phyloP scores from a whole-genome alignment of 768 basidiomycete genomes.

The Podaxis rugospora region DNA sequence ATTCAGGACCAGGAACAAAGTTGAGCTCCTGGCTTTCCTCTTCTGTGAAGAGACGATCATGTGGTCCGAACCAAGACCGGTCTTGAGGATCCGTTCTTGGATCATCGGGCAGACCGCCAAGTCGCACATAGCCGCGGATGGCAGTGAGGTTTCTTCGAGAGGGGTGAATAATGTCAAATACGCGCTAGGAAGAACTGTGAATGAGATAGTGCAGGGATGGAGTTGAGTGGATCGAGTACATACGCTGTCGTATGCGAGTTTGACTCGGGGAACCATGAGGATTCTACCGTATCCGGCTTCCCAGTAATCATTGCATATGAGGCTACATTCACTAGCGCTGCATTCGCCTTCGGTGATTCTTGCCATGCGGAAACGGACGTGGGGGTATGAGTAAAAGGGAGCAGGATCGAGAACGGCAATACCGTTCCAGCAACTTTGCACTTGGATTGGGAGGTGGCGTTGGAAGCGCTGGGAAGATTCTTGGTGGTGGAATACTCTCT shows the following conservation, averaged over 20 bases:
- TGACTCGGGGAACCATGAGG: conserved; percentile 96
- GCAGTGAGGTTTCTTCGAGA: conserved; percentile 87
- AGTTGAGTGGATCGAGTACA: conserved; percentile 18
- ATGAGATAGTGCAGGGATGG: not conserved
- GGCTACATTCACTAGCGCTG: conserved; percentile 90
- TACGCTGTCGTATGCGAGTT: conserved; percentile 91
- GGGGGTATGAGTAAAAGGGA: conserved; percentile 89
- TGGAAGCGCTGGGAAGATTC: conserved; percentile 80
- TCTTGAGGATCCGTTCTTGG: conserved; percentile 97
- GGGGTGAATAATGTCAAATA: conserved; percentile 94
- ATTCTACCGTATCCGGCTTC: conserved; percentile 93
- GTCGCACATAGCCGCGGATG: conserved; percentile 86
- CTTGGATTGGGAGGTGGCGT: conserved; percentile 89
- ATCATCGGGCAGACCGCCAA: conserved; percentile 97
- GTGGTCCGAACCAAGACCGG: conserved; percentile 96
- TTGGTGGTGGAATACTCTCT: conserved; percentile 85
- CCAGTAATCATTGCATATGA: conserved; percentile 99
- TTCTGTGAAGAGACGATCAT: conserved; percentile 87
- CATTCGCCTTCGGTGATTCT: conserved; percentile 84
- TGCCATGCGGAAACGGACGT: conserved; percentile 96
- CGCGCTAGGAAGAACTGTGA: conserved; percentile 50
- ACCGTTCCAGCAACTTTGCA: conserved; percentile 99
- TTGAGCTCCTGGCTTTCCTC: conserved; percentile 79
- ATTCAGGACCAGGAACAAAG: conserved; percentile 78
- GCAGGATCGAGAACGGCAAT: conserved; percentile 94